Base-by-base conservation (phyloP, 495 filamentous ascomycete genomes). In the Trichoderma orchidacearum region DNA sequence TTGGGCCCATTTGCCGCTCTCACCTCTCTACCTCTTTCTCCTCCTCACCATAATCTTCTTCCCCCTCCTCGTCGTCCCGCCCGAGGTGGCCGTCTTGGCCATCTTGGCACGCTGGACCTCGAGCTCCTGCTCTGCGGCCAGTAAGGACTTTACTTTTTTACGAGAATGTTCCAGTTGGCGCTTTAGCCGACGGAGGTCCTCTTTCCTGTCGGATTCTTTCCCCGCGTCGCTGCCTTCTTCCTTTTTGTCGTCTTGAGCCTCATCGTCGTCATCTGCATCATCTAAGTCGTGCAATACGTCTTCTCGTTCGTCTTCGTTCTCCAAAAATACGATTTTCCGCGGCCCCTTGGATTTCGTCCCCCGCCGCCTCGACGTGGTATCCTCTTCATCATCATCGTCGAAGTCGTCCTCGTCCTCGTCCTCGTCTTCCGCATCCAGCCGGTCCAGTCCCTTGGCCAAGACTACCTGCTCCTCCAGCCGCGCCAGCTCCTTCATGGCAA, bases 11-110 rank as follows among this genome's bases (percentile, higher is more conserved):
- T n/a, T n/a, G n/a, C n/a, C 21, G 17, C 17, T 6, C n/a, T 21
- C 54, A 5, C n/a, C 17, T 25, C 7, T 15, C 77, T 72, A 94
- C 64, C 81, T 79, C 77, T 94, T 95, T 62, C 90, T 76, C 74
- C 89, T 85, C 53, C 83, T 72, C 18, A 90, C 75, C 74, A 93
- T 94, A 71, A 85, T 91, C 70, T 86, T 91, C 65, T 85, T 75
- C 13, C 90, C 89, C 29, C 80, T 69, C 71, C 91, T 93, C 60
- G 87, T 93, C 54, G 85, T 75, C 9, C 90, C 89, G 38, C 86
- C 86, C 7, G 88, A 75, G 3, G 80, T 86, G 28, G 71, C 63
- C 30, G 77, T 76, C 66, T 92, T 92, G 50, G 81, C 83, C 90
- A 95, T 76, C 60, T 70, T 72, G 5, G 72, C 66, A 52, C 72